Conservation (phyloP, 805 yeast genomes). For the Yarrowia keelungensis region DNA sequence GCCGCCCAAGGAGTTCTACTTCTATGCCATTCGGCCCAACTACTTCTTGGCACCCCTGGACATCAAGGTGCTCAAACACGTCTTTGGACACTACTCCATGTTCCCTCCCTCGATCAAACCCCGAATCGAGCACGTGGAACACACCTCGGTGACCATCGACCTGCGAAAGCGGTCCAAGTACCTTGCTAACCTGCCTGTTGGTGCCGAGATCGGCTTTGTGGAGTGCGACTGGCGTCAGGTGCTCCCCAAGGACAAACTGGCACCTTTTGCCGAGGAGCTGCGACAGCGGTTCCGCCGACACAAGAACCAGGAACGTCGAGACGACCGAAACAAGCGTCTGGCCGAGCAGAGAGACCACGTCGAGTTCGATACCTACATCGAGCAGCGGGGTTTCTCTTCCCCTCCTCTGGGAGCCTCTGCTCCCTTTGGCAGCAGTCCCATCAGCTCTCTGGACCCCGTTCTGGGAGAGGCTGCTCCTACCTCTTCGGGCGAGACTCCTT, state of each 20-base stretch:
- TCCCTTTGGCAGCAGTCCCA: constrained; percentile 28
- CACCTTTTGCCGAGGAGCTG: constrained; percentile 45
- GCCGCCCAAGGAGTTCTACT: constrained; percentile 67
- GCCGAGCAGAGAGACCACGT: constrained; percentile 52
- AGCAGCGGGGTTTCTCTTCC: constrained; percentile 36
- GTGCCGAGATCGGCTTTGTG: constrained; percentile 80
- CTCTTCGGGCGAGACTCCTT: constrained; percentile 20
- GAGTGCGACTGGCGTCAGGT: constrained; percentile 81
- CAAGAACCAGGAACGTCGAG: constrained; percentile 45
- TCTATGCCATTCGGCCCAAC: constrained; percentile 45
- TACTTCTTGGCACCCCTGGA: constrained; percentile 82
- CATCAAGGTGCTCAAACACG: constrained; percentile 68
- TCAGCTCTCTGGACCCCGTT: constrained; percentile 27
- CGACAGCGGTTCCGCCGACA: constrained; percentile 43
- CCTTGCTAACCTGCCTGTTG: constrained; percentile 80
- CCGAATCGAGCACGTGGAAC: constrained; percentile 71
- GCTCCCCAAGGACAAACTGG: constrained; percentile 46
- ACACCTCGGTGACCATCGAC: constrained; percentile 70
- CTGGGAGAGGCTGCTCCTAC: constrained; percentile 15
- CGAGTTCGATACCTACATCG: constrained; percentile 33
- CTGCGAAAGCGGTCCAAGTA: constrained; percentile 70
- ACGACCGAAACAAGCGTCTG: constrained; percentile 45
- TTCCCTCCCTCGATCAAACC: constrained; percentile 73
- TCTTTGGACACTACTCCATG: constrained; percentile 65
- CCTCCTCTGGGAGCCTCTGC: constrained; percentile 35